Evolutionary conservation across 306 rosid genomes (phyloP), one percentile per base, ranked within the genome.

Genomic region (Corylus americana): DNA sequence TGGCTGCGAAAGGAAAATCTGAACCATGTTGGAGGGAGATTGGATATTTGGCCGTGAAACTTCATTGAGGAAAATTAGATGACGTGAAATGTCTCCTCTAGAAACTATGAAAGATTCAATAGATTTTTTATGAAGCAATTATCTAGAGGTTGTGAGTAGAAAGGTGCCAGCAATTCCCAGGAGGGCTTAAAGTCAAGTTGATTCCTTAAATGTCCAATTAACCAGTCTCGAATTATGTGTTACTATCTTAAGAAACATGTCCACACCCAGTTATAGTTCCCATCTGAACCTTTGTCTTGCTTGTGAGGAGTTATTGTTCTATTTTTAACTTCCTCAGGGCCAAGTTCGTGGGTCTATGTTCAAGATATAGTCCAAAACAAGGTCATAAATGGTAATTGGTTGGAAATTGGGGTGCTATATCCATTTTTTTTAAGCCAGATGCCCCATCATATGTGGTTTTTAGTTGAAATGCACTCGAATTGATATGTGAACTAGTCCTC

Each of bases 111-210:
- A 25, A 25, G 72, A 68, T 42, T 39, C 14, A 68, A 68, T 42
- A 42, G 48, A 66, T 42, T 16, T 3, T 37, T 7, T 66, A 8
- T 37, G 5, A 64, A 35, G n/a, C 71, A 66, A 35, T 66, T 66
- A 8, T 16, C 22, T 37, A 18, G 71, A 66, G 48, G 17, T 62
- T 62, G 45, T 22, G 13, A 35, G 51, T 68, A 42, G 13, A 68
- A 68, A 68, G 72, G 18, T 68, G 53, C 16, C 72, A 39, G 25
- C 27, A 42, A 51, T 68, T 67, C 72, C 25, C 51, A 17, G 70
- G 3, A 64, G 44, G 25, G 51, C 72, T 6, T 39, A n/a, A n/a
- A 48, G 22, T 42, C 16, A 9, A 42, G 72, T 51, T 67, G 51
- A 67, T 42, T 20, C 8, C 7, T 42, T 4, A 18, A 18, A 42